Base-by-base conservation (phyloP, 2,329 filamentous ascomycete species). In the Onygenales sp. region DNA sequence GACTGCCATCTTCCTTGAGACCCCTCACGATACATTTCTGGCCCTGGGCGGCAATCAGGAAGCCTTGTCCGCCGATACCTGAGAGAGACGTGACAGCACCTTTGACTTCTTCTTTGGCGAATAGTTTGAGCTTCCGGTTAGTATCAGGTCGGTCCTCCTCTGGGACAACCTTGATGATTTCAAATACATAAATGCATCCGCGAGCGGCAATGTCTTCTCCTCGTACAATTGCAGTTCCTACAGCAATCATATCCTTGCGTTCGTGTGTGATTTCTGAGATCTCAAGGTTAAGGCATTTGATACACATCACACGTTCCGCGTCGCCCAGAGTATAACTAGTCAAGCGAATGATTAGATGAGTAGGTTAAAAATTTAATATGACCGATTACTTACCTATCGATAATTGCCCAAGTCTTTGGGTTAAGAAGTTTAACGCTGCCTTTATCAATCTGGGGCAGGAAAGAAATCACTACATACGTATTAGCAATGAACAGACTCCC, bases 1-100 rank as follows among this genome's bases (percentile, higher is more conserved):
- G 79, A 1, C 87, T 90, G 0, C 91, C 89, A 66, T 98, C 93
- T 69, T 98, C 93, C 68, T 96, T 96, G 2, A 98, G 78, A 42
- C 93, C 93, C 55, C 93, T 81, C 1, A 98, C 90, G 87, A 98
- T 94, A 68, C 90, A 92, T 71, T 98, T 98, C 64, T 96, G 91
- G 0, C 93, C 93, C 66, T 98, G 93, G 0, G 91, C 90, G 42
- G 87, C 87, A 57, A 93, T 84, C 78, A 94, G 83, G 60, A 92
- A 89, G 1, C 87, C 93, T 69, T 93, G 90, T 0, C 85, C 89
- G 43, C 88, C 92, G 52, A 95, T 85, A 58, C 87, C 85, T 0
- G 86, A 89, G 9, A 98, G 70, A 0, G 89, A 87, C 11, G 92
- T 95, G 27, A 98, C 89, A 3, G 89, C 89, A 8, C 93, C 93